Base-by-base conservation (phyloP, 495 filamentous ascomycete genomes). In the Aspergillus ostianus region DNA sequence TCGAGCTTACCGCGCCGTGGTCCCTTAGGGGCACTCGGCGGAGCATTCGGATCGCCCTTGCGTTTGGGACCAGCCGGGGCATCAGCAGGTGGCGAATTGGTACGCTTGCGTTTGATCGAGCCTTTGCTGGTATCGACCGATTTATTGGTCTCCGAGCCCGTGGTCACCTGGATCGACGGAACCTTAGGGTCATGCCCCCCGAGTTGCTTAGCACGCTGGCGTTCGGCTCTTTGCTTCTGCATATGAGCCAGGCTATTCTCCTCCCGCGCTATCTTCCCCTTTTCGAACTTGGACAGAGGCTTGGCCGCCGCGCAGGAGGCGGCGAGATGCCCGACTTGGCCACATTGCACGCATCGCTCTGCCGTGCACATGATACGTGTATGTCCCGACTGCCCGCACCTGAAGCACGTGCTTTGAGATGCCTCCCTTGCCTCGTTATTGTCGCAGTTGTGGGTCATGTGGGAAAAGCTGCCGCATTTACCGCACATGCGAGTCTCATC, bases 371-470 rank as follows among this genome's bases (percentile, higher is more conserved):
- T 32, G 13, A 49, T 47, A 29, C 67, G 74, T 15, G 55, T 72
- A 64, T 82, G 81, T n/a, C 74, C 74, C 17, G 63, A 20, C 26
- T 66, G 56, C 17, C 73, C 70, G 53, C 82, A 84, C 30, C 82
- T 76, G 59, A 64, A 71, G 58, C 82, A 84, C 52, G 63, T 71
- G 26, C 74, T 73, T 32, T 66, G 60, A 21, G 71, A 67, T 23
- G 61, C 65, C 23, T 71, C 71, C 48, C 72, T 69, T 18, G 74
- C 78, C 12, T 75, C 74, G 8, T 59, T 56, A 58, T 82, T 82
- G 49, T 83, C 79, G 52, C 82, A 84, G 21, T 76, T 70, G 45
- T 69, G 67, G 1, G 78, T 80, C 56, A 76, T 75, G 59, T 84
- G 82, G 13, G 66, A 60, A 53, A 67, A 73, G 56, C 79, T 82